Percentiles rank a stretch among this genome's conserved stretches.
phyloP scores from a whole-genome alignment of 441 rosid genomes.

The Mallotus japonicus region DNA sequence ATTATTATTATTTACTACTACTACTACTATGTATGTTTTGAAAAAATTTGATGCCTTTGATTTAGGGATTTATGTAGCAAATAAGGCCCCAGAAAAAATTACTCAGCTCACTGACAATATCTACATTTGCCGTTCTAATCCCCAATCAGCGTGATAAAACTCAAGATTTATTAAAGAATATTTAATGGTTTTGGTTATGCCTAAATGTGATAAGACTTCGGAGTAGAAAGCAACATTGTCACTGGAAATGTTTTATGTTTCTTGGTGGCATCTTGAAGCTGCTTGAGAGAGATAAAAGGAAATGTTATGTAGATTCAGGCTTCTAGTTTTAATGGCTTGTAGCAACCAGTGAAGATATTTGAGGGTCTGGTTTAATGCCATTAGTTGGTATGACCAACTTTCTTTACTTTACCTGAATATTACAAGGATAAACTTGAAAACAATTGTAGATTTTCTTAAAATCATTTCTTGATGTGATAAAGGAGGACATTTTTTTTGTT shows the following conservation, averaged over 20 bases:
- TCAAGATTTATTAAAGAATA: slow-evolving; percentile 57
- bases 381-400: slow-evolving; percentile 31
- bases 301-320: slow-evolving; percentile 53
- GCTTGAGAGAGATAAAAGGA: slow-evolving; percentile 57
- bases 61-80: no score
- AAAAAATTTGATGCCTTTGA: no score
- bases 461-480: background rate
- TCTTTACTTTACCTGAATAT: background rate
- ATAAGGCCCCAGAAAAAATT: no score
- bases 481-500: background rate
- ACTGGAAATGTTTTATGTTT: slow-evolving; percentile 60
- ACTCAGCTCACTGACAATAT: no score
- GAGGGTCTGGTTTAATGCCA: slow-evolving; percentile 56
- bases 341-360: slow-evolving; percentile 69
- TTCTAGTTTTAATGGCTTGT: slow-evolving; percentile 50
- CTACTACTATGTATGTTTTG: no score
- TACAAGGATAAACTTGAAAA: background rate
- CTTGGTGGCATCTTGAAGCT: slow-evolving; percentile 55
- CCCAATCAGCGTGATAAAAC: slow-evolving; percentile 69
- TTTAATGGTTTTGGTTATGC: slow-evolving; percentile 39
- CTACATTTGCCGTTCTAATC: slow-evolving; percentile 28
- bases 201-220: slow-evolving; percentile 50
- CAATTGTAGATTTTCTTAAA: background rate
- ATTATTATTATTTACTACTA: no score
- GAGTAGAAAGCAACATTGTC: slow-evolving; percentile 42